Base-by-base conservation (phyloP, 495 filamentous ascomycete species). In the Aspergillus carlsbadensis region DNA sequence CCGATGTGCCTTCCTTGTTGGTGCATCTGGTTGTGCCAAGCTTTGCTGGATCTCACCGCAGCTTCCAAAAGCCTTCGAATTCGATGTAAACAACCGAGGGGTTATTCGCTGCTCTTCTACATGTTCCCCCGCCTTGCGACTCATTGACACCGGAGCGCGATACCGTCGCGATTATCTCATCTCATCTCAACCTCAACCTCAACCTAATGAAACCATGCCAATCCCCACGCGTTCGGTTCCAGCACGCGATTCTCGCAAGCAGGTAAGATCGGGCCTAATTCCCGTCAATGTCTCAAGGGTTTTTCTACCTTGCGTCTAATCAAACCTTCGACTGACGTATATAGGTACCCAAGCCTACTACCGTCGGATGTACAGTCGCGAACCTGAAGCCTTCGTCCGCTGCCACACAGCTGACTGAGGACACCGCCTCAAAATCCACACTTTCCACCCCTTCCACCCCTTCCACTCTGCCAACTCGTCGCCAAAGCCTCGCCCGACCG, bases 221-320 rank as follows among this genome's bases (percentile, higher is more conserved):
- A 73, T 75, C 50, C 74, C 74, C 20, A 78, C 71, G 35, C 73
- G 74, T 20, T 70, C 71, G 18, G 45, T 59, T 26, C 71, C 69
- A 26, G 61, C 69, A 52, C 71, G 71, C 37, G 71, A 76, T 37
- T 65, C 70, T 18, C 69, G 72, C 56, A 68, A 72, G 53, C 67
- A 72, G 46, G 73, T 76, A 22, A 63, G 66, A 21, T 39, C 34
- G 67, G 21, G 44, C 54, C 33, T 29, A 29, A 29, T 29, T 29
- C 8, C 26, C 26, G 26, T 29, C 26, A 29, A 29, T 29, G 26
- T 29, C 26, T 29, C 8, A 29, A 29, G 26, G 26, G 26, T 29
- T 29, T 29, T 29, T 29, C 26, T 29, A 4, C 26, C 4, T 29
- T 8, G 26, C 26, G 26, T 29, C 26, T 29, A 29, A 37, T 36